Base-by-base conservation (phyloP, 2,329 filamentous ascomycete genomes). In the Cladosporium sp. region DNA sequence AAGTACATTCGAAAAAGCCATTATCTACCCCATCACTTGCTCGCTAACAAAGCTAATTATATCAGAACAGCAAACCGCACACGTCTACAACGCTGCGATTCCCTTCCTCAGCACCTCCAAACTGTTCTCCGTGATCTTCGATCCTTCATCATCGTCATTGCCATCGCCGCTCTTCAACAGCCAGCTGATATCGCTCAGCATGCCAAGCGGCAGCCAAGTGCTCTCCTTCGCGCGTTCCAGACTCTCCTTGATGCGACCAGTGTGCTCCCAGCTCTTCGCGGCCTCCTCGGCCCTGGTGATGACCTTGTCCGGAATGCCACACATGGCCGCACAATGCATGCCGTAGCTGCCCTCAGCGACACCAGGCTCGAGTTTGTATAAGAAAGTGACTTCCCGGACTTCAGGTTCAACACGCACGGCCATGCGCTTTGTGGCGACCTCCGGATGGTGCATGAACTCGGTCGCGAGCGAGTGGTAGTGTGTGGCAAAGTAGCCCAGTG, bases 281-380 rank as follows among this genome's bases (percentile, higher is more conserved):
- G 95, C 95, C 25, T 89, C 86, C 78, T 99, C 95, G 0, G 95
- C 95, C 25, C 90, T 83, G 74, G 93, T 89, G 67, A 99, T 92
- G 18, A 99, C 88, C 64, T 89, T 89, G 53, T 83, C 82, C 0
- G 92, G 88, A 69, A 99, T 98, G 0, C 95, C 95, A 73, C 95
- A 99, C 95, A 99, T 99, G 67, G 92, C 90, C 0, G 95, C 95
- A 76, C 95, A 99, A 78, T 99, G 95, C 95, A 99, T 99, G 72
- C 95, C 95, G 74, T 98, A 99, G 74, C 92, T 96, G 18, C 95
- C 95, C 78, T 98, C 93, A 0, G 95, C 95, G 11, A 98, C 92
- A 1, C 95, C 95, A 16, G 92, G 87, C 78, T 98, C 95, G 0
- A 99, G 86, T 74, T 92, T 93, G 81, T 99, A 99, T 64, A 99